A percentile compares a stretch with the other conserved stretches of the same genome.
Evolutionary conservation across 1,284 basidiomycete genomes (phyloP).

Genomic region (Laetiporus sulphureus): DNA sequence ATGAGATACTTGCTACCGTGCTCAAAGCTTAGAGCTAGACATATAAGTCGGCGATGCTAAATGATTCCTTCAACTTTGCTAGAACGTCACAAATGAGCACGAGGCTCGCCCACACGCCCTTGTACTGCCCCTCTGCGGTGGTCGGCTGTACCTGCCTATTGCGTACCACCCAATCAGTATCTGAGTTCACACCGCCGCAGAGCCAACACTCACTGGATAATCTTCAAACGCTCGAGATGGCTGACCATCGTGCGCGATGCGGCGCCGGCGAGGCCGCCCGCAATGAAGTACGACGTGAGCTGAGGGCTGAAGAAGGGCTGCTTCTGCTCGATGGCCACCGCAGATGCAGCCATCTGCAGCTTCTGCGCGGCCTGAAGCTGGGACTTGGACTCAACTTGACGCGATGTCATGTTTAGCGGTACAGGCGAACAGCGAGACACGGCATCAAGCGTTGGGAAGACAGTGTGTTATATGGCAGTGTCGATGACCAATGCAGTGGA

Average conservation of each 20-base stretch:
- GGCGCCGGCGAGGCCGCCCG: conserved; percentile 78
- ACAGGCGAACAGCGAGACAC: no score
- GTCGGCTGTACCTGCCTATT: conserved; percentile 74
- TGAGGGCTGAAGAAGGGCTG: conserved; percentile 43
- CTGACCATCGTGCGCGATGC: conserved; percentile 88
- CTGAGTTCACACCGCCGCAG: not conserved
- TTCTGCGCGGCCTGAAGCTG: no score
- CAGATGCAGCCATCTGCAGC: no score
- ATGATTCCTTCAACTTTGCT: no score
- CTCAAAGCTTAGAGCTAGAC: no score
- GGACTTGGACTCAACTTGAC: no score
- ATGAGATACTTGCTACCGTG: no score
- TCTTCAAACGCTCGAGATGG: conserved; percentile 89
- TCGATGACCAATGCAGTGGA: no score
- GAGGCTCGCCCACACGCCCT: conserved; percentile 77
- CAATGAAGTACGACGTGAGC: conserved; percentile 60
- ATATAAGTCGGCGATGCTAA: no score
- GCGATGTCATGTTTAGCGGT: no score
- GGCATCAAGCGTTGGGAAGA: no score
- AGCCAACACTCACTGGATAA: conserved; percentile 77
- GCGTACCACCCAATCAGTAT: not conserved
- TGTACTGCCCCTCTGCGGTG: conserved; percentile 60
- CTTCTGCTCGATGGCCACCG: conserved; percentile 4
- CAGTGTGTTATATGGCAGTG: no score
- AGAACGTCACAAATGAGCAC: conserved; percentile 89